These are phyloP conservation scores for Irpex lacteus DNA, from an alignment of 1,284 basidiomycete species.

Conservation along the genomic window DNA sequence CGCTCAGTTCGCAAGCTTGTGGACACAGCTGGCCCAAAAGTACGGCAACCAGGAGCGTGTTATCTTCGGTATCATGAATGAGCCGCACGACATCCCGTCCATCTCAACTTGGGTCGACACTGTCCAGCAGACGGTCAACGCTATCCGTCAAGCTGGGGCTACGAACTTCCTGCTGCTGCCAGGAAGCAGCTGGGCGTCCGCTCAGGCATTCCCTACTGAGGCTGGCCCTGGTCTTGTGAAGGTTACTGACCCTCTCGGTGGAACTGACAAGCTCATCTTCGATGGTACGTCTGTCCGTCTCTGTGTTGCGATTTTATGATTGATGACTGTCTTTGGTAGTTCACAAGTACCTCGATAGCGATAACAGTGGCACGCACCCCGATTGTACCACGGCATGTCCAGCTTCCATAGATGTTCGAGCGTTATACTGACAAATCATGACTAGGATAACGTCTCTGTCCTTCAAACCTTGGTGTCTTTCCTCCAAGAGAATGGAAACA, in stretches of 20 bases:
- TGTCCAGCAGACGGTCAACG: constrained; percentile 48
- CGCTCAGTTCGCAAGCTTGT: constrained; percentile 48
- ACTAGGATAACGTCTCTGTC: constrained; percentile 43
- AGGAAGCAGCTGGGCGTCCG: constrained; percentile 41
- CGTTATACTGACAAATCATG: not conserved
- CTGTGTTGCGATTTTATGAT: not conserved
- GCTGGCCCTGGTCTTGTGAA: constrained; percentile 46
- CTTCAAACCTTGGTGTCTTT: constrained; percentile 45
- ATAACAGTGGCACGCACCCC: constrained; percentile 53
- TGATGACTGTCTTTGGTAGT: constrained; percentile 31
- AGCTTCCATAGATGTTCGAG: not conserved
- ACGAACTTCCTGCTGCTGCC: constrained; percentile 47
- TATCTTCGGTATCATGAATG: constrained; percentile 53
- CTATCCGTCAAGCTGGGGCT: constrained; percentile 46
- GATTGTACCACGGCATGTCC: constrained; percentile 40
- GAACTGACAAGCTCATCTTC: constrained; percentile 50
- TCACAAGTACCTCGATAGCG: constrained; percentile 61
- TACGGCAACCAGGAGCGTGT: constrained; percentile 46
- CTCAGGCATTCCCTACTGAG: constrained; percentile 47
- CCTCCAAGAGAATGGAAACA: constrained; percentile 46
- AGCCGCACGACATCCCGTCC: constrained; percentile 46
- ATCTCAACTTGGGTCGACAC: constrained; percentile 42
- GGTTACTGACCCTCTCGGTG: constrained; percentile 53
- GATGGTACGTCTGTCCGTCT: constrained; percentile 35
- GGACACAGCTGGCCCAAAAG: constrained; percentile 50